phyloP scores from a whole-genome alignment of 1,139 yeast species.

The Hyphopichia pseudoburtonii region DNA sequence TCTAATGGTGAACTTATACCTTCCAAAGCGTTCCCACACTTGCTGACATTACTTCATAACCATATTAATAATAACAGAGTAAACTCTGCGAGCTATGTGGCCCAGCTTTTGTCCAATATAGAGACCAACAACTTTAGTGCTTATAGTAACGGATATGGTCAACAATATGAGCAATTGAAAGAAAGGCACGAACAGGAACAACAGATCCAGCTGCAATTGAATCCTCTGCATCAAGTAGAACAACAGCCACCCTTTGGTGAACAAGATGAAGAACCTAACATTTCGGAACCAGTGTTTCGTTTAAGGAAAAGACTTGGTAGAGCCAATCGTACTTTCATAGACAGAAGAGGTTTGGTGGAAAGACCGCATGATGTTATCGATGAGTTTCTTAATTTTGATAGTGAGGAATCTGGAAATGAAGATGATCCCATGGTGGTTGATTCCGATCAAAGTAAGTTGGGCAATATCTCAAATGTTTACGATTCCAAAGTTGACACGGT shows the following conservation, averaged over 20 bases:
- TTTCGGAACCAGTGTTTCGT: slow-evolving; percentile 60
- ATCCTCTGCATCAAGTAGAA: not conserved
- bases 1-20: slow-evolving; percentile 47
- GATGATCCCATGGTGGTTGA: slow-evolving; percentile 20
- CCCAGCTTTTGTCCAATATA: slow-evolving; percentile 44
- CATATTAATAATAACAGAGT: slow-evolving; percentile 23
- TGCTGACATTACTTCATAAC: slow-evolving; percentile 36
- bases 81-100: slow-evolving; percentile 34
- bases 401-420: slow-evolving; percentile 20
- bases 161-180: slow-evolving; percentile 16
- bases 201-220: not conserved
- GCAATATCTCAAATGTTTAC: slow-evolving; percentile 42
- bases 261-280: slow-evolving; percentile 23
- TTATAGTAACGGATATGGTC: slow-evolving; percentile 44
- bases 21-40: slow-evolving; percentile 43
- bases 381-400: slow-evolving; percentile 34
- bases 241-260: slow-evolving; percentile 13
- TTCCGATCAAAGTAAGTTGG: slow-evolving; percentile 7
- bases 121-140: slow-evolving; percentile 48
- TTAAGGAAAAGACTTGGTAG: slow-evolving; percentile 78
- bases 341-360: slow-evolving; percentile 53
- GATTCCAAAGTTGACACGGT: slow-evolving; percentile 54
- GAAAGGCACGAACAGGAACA: slow-evolving; percentile 10
- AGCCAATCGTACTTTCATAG: slow-evolving; percentile 68
- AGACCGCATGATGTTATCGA: slow-evolving; percentile 36